Evolutionary conservation across 2,329 filamentous ascomycete species (phyloP).

Genomic region (Calonectria pseudoturangicola): DNA sequence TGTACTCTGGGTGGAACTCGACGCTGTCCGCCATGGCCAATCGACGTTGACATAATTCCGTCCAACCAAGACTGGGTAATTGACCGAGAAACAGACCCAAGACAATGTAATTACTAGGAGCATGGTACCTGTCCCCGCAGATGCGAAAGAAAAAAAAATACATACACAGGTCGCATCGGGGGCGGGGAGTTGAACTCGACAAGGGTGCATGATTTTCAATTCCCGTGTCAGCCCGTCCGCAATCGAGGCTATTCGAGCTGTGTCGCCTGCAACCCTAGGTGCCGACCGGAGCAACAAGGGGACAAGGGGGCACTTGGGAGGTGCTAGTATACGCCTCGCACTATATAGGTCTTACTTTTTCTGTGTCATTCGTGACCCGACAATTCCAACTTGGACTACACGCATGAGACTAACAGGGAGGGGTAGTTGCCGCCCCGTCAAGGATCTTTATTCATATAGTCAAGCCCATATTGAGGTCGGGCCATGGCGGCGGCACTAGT

Average conservation of each 20-base stretch:
- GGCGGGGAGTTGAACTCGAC: constrained; percentile 4
- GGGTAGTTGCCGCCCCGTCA: constrained; percentile 18
- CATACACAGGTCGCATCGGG: background rate
- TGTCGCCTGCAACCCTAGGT: background rate
- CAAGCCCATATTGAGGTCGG: constrained; percentile 10
- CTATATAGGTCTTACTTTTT: constrained; percentile 16
- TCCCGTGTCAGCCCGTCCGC: constrained; percentile 7
- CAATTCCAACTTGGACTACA: constrained; percentile 19
- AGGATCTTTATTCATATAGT: constrained; percentile 7
- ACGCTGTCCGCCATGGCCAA: background rate
- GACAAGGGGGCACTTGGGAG: background rate
- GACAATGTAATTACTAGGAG: constrained; percentile 14
- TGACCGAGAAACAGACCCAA: constrained; percentile 21
- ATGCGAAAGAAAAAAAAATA: background rate
- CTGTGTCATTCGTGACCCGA: constrained; percentile 2
- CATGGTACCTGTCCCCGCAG: constrained; percentile 11
- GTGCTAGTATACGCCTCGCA: constrained; percentile 15
- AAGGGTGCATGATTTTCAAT: constrained; percentile 7
- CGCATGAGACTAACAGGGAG: constrained; percentile 22
- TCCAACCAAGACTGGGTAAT: constrained; percentile 18
- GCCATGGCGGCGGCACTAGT: constrained; percentile 16
- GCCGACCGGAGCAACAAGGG: background rate
- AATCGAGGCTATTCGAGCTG: constrained; percentile 2
- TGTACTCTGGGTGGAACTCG: background rate
- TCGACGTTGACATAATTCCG: constrained; percentile 20